Base-by-base conservation (phyloP, 768 basidiomycete genomes). In the Neoboletus magnificus region DNA sequence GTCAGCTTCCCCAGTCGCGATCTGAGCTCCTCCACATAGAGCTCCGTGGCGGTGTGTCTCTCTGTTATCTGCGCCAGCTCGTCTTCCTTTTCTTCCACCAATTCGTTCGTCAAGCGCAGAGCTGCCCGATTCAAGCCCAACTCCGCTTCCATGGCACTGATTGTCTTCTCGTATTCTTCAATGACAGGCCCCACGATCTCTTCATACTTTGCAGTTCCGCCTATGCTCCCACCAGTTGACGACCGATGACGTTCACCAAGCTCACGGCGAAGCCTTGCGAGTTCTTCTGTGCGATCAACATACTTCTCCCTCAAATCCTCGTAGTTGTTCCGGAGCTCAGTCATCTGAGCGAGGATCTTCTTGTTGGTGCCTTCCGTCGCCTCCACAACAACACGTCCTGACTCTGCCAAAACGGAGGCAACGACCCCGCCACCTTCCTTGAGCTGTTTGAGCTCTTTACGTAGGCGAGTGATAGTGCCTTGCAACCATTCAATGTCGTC, bases 401-500 rank as follows among this genome's bases (percentile, higher is more conserved):
- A 64, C 36, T 69, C 73, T 39, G 63, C 66, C 29, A 71, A 63
- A 27, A 63, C 53, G 2, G 68, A 58, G 42, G 59, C 29, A 30
- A 65, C 55, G 20, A 63, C 55, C 61, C 56, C 50, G 4, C 82
- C 82, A 18, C 86, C 84, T 36, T 88, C 86, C 73, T 91, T 95
- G 66, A 96, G 67, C 7, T 70, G 68, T 66, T 93, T 92, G 56
- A 98, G 70, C 62, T 99, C 96, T 69, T 87, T 93, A 46, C 97
- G 81, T 47, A 99, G 74, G 58, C 93, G 86, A 30, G 83, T 76
- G 40, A 99, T 83, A 48, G 87, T 91, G 50, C 82, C 83, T 72
- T 98, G 97, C 42, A 99, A 74, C 87, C 97, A 96, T 67, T 98
- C 95, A 3, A 98, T 77, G 69, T 99, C 97, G 60, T 98, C 96